Evolutionary conservation across 164 flowering plant genomes (phyloP).

Genomic region (Stephania cephalantha): DNA sequence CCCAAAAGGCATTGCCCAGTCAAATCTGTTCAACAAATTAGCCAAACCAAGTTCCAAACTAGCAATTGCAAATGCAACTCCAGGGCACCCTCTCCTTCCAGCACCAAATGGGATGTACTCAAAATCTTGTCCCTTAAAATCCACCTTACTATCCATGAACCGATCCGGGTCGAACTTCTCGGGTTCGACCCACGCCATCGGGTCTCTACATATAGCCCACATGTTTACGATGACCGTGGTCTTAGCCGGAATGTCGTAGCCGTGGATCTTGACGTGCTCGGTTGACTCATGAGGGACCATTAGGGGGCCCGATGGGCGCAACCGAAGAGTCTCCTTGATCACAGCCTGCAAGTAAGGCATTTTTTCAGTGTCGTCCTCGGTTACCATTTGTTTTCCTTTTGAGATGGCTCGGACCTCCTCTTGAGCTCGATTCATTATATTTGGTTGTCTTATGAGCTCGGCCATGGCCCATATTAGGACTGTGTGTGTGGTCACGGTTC

Average conservation of each 20-base stretch:
- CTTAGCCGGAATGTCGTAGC: conserved; percentile 41
- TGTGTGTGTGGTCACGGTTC: conserved; percentile 7
- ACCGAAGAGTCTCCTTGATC: conserved; percentile 44
- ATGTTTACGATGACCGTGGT: conserved; percentile 42
- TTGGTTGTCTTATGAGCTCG: conserved; percentile 13
- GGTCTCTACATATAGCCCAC: conserved; percentile 50
- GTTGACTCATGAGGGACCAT: conserved; percentile 47
- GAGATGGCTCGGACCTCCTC: conserved; percentile 14
- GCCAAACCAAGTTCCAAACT: conserved; percentile 42
- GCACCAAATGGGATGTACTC: conserved; percentile 52
- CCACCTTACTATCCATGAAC: conserved; percentile 33
- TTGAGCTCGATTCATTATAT: conserved; percentile 12
- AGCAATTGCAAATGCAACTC: conserved; percentile 29
- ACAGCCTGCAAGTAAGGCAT: conserved; percentile 42
- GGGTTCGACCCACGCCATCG: conserved; percentile 39
- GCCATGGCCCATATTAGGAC: conserved; percentile 20
- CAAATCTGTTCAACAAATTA: conserved; percentile 40
- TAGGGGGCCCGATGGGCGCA: conserved; percentile 49
- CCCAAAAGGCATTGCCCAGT: conserved; percentile 47
- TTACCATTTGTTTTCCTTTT: conserved; percentile 7
- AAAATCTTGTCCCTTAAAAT: conserved; percentile 43
- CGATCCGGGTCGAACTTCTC: conserved; percentile 44
- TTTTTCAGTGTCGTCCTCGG: conserved; percentile 12
- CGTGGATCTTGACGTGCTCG: conserved; percentile 30
- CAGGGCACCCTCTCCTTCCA: conserved; percentile 51